A percentile compares a stretch with the other conserved stretches of the same genome.
These are phyloP conservation scores for Magnaporthiopsis rhizophila DNA, from an alignment of 2,329 filamentous ascomycete species.

Conservation along the genomic window DNA sequence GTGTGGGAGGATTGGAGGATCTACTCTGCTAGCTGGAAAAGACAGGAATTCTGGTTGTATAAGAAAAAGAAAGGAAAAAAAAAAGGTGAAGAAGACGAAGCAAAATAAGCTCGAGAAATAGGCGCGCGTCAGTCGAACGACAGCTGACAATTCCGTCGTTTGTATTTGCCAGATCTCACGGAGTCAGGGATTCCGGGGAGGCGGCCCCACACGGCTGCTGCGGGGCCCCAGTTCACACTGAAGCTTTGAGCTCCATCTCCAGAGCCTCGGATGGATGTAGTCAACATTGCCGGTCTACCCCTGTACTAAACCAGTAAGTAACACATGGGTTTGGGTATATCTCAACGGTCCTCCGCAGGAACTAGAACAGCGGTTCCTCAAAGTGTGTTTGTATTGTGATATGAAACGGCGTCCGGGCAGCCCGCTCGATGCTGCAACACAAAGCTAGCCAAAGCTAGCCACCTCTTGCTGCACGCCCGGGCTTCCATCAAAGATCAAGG, in stretches of 20 bases:
- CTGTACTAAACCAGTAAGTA: background rate
- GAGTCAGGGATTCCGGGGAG: background rate
- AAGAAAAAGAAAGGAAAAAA: background rate
- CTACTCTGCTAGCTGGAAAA: too few species aligned
- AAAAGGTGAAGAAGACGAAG: background rate
- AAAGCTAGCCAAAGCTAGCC: too few species aligned
- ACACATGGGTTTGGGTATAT: background rate
- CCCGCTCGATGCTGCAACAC: too few species aligned
- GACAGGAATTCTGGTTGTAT: background rate
- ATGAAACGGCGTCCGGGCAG: too few species aligned
- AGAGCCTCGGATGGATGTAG: background rate
- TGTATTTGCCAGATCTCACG: conserved; percentile 2
- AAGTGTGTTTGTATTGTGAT: background rate
- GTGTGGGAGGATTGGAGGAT: background rate
- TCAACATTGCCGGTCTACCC: background rate
- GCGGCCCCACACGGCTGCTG: background rate
- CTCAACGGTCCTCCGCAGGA: background rate
- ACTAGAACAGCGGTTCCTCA: background rate
- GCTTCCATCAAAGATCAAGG: conserved; percentile 62
- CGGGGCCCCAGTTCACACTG: background rate
- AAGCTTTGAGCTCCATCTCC: background rate
- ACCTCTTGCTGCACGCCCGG: too few species aligned
- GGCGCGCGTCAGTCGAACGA: background rate
- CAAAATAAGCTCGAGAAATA: background rate
- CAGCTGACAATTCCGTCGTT: background rate